phyloP scores from a whole-genome alignment of 192 early-diverging fungal species.

The Ramicandelaber brevisporus region DNA sequence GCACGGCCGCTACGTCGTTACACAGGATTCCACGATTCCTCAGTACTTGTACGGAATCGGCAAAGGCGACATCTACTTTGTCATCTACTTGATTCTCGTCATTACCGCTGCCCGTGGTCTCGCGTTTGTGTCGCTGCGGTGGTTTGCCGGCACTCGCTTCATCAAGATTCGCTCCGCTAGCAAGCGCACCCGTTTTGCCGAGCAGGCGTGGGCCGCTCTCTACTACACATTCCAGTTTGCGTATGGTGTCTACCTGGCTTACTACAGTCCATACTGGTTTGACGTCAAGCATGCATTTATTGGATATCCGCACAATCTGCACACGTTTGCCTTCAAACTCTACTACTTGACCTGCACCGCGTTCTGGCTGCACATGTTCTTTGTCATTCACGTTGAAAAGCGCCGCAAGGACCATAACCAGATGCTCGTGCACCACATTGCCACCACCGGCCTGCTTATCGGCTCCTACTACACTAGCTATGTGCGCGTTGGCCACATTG shows the following conservation, averaged over 20 bases:
- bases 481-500: conserved; percentile 21
- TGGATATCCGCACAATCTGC: conserved; percentile 16
- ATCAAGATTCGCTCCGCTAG: conserved; percentile 6
- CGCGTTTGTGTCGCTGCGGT: conserved; percentile 18
- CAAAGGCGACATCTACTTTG: conserved; percentile 26
- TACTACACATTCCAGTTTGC: conserved; percentile 13
- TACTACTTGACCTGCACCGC: conserved; percentile 18
- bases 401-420: conserved; percentile 20
- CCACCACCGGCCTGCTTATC: conserved; percentile 18
- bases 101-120: conserved; percentile 31
- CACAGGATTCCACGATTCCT: no score
- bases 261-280: conserved; percentile 15
- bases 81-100: conserved; percentile 32
- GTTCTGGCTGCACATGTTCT: conserved; percentile 19
- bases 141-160: conserved; percentile 6
- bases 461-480: conserved; percentile 20
- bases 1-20: no score
- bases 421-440: conserved; percentile 21
- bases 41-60: conserved; percentile 23
- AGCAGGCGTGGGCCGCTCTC: conserved; percentile 18
- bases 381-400: conserved; percentile 20
- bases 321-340: conserved; percentile 17
- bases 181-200: conserved; percentile 17
- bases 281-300: conserved; percentile 14
- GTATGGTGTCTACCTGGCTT: conserved; percentile 10